A percentile compares a stretch with the other conserved stretches of the same genome.
These are phyloP conservation scores for Umbelopsis sp. DNA, from an alignment of 192 early-diverging fungal species.

Conservation along the genomic window DNA sequence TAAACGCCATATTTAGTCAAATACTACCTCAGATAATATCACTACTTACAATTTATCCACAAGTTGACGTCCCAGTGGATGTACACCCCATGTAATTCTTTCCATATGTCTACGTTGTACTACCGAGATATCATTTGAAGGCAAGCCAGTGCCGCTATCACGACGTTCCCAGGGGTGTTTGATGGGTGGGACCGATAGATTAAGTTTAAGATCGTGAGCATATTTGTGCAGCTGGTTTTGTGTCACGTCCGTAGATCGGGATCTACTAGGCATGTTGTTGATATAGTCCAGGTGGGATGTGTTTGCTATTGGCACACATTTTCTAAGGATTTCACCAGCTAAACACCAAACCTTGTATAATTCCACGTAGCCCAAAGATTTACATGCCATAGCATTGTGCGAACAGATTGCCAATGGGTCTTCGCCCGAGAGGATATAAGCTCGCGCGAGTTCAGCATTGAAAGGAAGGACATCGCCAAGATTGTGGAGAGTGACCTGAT, in stretches of 20 bases:
- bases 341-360: slow-evolving; percentile 68
- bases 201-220: not conserved
- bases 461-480: slow-evolving; percentile 61
- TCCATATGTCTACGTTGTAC: slow-evolving; percentile 36
- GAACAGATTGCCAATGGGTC: slow-evolving; percentile 62
- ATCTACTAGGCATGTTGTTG: slow-evolving; percentile 22
- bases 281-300: slow-evolving; percentile 33
- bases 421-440: slow-evolving; percentile 60
- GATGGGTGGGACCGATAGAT: not conserved
- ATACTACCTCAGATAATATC: not conserved
- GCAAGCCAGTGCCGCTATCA: slow-evolving; percentile 43
- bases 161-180: slow-evolving; percentile 31
- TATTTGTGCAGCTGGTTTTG: slow-evolving; percentile 5
- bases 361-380: slow-evolving; percentile 52
- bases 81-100: slow-evolving; percentile 60
- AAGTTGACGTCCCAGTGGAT: slow-evolving; percentile 60
- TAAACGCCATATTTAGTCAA: not conserved
- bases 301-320: slow-evolving; percentile 47
- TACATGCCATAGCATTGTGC: slow-evolving; percentile 62
- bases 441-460: slow-evolving; percentile 56
- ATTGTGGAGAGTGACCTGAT: slow-evolving; percentile 55
- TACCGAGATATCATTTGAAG: slow-evolving; percentile 30
- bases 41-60: slow-evolving; percentile 56
- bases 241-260: slow-evolving; percentile 7
- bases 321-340: slow-evolving; percentile 58